Conservation (phyloP, 495 filamentous ascomycete species). For the Podospora conica region DNA sequence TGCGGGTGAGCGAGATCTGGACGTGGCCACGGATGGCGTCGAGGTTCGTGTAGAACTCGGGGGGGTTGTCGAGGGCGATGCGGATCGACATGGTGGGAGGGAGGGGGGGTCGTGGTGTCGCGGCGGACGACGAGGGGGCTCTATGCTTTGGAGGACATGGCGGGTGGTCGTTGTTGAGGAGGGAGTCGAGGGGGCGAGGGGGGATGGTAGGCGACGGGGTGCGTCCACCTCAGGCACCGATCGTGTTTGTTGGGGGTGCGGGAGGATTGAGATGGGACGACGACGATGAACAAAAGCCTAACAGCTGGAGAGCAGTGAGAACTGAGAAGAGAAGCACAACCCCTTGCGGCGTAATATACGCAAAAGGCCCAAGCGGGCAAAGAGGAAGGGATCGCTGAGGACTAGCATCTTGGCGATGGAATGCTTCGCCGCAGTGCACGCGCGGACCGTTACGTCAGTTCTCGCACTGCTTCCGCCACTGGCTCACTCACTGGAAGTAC, state of each 20-base stretch:
- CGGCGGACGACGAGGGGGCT: background rate
- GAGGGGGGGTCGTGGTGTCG: background rate
- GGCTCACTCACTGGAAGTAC: too few relatives aligned
- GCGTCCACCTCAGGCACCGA: background rate
- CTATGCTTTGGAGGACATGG: background rate
- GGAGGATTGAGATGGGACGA: background rate
- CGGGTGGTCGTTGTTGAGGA: background rate
- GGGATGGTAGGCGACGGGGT: background rate
- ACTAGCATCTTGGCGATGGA: background rate
- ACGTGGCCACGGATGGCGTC: constrained; percentile 67
- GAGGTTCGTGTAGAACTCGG: constrained; percentile 80
- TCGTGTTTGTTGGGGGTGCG: background rate
- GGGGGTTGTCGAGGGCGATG: constrained; percentile 67
- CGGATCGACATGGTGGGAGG: constrained; percentile 62
- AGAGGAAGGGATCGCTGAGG: background rate
- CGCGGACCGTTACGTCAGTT: constrained; percentile 27
- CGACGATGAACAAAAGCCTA: background rate
- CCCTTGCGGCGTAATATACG: background rate
- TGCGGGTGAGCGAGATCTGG: constrained; percentile 55
- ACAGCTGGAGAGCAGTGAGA: background rate
- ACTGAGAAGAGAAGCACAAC: too few relatives aligned
- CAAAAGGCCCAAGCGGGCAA: background rate
- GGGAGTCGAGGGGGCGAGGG: background rate
- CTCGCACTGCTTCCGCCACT: background rate
- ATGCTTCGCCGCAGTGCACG: constrained; percentile 24